Base-by-base conservation (phyloP, 2,329 filamentous ascomycete genomes). In the Calonectria montana region DNA sequence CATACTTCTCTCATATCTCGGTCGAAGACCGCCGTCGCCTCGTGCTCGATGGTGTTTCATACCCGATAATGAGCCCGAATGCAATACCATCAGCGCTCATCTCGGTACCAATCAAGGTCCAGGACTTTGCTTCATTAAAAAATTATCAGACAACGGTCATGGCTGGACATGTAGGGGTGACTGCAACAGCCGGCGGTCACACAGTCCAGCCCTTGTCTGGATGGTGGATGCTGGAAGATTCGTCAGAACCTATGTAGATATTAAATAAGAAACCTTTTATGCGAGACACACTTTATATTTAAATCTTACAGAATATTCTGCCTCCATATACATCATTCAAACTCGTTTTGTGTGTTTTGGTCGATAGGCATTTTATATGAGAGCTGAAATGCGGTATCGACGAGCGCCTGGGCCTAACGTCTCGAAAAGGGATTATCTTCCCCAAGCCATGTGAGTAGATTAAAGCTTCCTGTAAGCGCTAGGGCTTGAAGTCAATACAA, bases 221-320 rank as follows among this genome's bases (percentile, higher is more conserved):
- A 23, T 59, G 53, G 53, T 59, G 53, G 53, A 59, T 59, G 53
- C 15, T 59, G 21, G 53, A 59, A 21, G 53, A 59, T 37, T 59
- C 53, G 4, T 23, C 7, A 18, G 35, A 59, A 10, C 43, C 43
- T 2, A 1, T 47, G 21, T n/a, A 47, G 5, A 12, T 47, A 13
- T 47, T 35, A 10, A 35, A 35, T 9, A 31, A 31, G n/a, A n/a
- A n/a, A n/a, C n/a, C n/a, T n/a, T n/a, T n/a, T n/a, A n/a, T n/a
- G n/a, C n/a, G n/a, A n/a, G n/a, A n/a, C n/a, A n/a, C n/a, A n/a
- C n/a, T n/a, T n/a, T n/a, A n/a, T n/a, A n/a, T n/a, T n/a, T n/a
- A n/a, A n/a, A n/a, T n/a, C n/a, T n/a, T n/a, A n/a, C n/a, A n/a
- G n/a, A n/a, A n/a, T n/a, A n/a, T n/a, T n/a, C n/a, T n/a, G n/a